Percentiles rank a stretch among this genome's conserved stretches.
Evolutionary conservation across 495 filamentous ascomycete genomes (phyloP).

Genomic region (Neohortaea acidophila): DNA sequence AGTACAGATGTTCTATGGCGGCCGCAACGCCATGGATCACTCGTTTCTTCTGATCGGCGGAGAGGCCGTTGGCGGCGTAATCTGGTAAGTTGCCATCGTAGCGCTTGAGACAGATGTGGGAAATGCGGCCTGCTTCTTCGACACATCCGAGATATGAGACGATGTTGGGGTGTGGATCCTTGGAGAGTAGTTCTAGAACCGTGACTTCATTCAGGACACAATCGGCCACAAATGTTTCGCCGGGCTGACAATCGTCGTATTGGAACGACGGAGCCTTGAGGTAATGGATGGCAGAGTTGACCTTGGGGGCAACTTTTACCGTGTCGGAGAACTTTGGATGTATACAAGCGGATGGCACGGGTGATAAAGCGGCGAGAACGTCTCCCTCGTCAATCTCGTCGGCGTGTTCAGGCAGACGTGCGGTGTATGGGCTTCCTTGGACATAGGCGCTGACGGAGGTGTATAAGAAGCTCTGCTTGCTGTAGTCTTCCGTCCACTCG

Average conservation of each 20-base stretch:
- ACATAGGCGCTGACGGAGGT: neutral
- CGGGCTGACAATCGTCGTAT: slow-evolving; percentile 1
- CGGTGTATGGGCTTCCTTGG: neutral
- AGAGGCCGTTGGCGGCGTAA: neutral
- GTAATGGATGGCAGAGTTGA: neutral
- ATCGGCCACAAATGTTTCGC: slow-evolving; percentile 2
- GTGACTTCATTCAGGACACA: slow-evolving; percentile 2
- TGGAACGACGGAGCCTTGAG: slow-evolving; percentile 2
- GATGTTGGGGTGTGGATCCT: neutral
- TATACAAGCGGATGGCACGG: neutral
- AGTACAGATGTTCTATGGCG: slow-evolving; percentile 16
- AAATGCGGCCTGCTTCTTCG: neutral
- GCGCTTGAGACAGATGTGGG: neutral
- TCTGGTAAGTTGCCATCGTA: neutral
- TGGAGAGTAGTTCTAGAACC: neutral
- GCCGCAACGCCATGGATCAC: neutral
- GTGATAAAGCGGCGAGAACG: neutral
- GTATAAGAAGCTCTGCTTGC: neutral
- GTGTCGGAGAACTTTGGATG: neutral
- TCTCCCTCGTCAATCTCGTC: neutral
- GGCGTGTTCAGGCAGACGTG: neutral
- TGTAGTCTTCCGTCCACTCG: neutral
- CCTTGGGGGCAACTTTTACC: neutral
- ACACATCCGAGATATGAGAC: neutral
- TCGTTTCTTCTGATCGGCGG: neutral